Percentiles rank a stretch among this genome's conserved stretches.
phyloP scores from a whole-genome alignment of 2,329 filamentous ascomycete species.

The Venturia asperata region DNA sequence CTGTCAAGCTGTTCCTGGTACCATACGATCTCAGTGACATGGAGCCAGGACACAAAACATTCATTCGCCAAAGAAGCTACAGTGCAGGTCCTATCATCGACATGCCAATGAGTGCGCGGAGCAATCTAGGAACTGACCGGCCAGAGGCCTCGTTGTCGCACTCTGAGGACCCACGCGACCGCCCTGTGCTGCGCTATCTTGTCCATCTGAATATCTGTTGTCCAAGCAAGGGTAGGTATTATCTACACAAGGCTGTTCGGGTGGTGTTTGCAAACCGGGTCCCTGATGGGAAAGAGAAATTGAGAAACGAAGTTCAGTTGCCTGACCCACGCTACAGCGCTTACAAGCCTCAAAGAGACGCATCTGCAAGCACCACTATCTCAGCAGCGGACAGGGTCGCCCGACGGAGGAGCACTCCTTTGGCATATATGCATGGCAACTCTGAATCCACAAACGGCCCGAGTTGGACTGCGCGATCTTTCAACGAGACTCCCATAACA shows the following conservation, averaged over 20 bases:
- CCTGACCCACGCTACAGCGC: slow-evolving; percentile 80
- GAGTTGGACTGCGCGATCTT: slow-evolving; percentile 24
- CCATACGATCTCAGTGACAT: slow-evolving; percentile 90
- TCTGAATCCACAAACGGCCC: slow-evolving; percentile 21
- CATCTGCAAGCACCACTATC: slow-evolving; percentile 23
- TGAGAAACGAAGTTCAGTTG: slow-evolving; percentile 81
- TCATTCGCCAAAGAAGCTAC: slow-evolving; percentile 89
- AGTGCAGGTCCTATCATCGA: slow-evolving; percentile 81
- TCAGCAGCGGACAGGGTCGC: slow-evolving; percentile 24
- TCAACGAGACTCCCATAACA: slow-evolving; percentile 23
- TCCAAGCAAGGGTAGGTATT: slow-evolving; percentile 73
- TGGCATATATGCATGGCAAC: slow-evolving; percentile 28
- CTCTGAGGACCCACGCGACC: slow-evolving; percentile 48
- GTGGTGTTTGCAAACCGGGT: slow-evolving; percentile 96
- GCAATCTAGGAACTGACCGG: slow-evolving; percentile 45
- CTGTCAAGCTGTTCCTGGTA: slow-evolving; percentile 89
- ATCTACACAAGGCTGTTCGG: slow-evolving; percentile 83
- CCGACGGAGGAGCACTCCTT: slow-evolving; percentile 30
- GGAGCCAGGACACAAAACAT: slow-evolving; percentile 91
- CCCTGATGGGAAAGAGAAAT: slow-evolving; percentile 86
- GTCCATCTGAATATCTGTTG: slow-evolving; percentile 92
- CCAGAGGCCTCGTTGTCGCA: slow-evolving; percentile 47
- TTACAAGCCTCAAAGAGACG: slow-evolving; percentile 58
- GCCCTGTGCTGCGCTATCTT: slow-evolving; percentile 76
- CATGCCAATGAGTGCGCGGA: slow-evolving; percentile 46